Base-by-base conservation (phyloP, 2,329 filamentous ascomycete genomes). In the Aspergillus glaucus region DNA sequence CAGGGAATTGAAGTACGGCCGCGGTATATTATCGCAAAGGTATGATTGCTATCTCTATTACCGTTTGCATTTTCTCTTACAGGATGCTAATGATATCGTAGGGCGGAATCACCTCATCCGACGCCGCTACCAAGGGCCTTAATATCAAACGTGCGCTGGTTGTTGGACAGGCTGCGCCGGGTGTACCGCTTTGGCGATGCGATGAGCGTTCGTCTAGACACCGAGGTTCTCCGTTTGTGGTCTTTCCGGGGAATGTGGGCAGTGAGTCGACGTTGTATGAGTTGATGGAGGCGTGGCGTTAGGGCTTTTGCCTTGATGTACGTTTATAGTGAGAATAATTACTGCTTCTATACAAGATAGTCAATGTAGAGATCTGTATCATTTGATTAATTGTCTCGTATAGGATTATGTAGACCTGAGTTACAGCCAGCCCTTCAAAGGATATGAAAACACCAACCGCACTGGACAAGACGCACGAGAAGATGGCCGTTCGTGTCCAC, bases 241-340 rank as follows among this genome's bases (percentile, higher is more conserved):
- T 81, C 0, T 81, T 82, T 46, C 79, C 78, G 0, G 79, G 79
- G 0, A 81, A 81, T 61, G 78, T 82, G 2, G 79, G 78, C 1
- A 67, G 64, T n/a, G 70, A 75, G 17, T 62, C 69, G 34, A 75
- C 75, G 1, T 57, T 79, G 32, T 69, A 64, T 43, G 71, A 77
- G 4, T 52, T 79, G 15, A 75, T 78, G 9, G 63, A 64, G 47
- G 61, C 63, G 2, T 74, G 71, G 70, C 58, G 52, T 43, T 37
- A 37, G 34, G 19, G 36, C 19, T 28, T 28, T 10, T 28, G 8
- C 9, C 3, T 28, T 28, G 26, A 28, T 28, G 26, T 28, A 28
- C 26, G 9, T 28, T 1, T 3, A 24, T 7, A 28, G 26, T 28
- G 26, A 30, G 2, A 30, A 30, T 30, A 4, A 2, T 30, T 12